Base-by-base conservation (phyloP, 257 asterid species). In the Fraxinus quadrangulata region DNA sequence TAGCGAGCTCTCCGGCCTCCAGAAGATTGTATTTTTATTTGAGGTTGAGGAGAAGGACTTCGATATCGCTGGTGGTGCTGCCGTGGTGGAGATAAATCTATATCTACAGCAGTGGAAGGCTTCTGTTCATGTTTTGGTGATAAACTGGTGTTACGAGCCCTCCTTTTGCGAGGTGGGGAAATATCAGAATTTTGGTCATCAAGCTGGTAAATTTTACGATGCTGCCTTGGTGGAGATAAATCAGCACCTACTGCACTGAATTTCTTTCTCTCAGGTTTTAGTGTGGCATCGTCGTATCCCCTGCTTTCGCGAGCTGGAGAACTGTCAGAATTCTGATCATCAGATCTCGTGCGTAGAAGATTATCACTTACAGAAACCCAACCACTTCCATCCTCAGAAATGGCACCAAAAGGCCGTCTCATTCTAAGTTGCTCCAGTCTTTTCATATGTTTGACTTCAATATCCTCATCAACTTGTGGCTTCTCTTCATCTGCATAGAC, bases 381-480 rank as follows among this genome's bases (percentile, higher is more conserved):
- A 71, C 99, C 99, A 87, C 98, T 93, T 81, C 97, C 98, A 86
- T 94, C 97, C 84, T 94, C 98, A 31, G 96, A 89, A 80, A 92
- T 86, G 75, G 84, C 81, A 63, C 97, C 98, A 75, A 78, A 86
- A 34, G 93, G 92, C 7, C 93, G 90, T 80, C 85, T 84, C 3
- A 87, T 61, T 61, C 81, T 84, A 51, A 92, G 82, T 76, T 82
- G 79, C 87, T 94, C 98, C 70, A 92, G 79, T 74, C 96, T 89
- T 81, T 84, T 94, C 96, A 94, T 84, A 42, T 91, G 93, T 76
- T 88, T 94, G 79, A 94, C 93, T 71, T 92, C 98, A 78, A 92
- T 83, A 84, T 89, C 97, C 84, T 89, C 98, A 70, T 94, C 84
- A 79, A 94, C 87, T 79, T 79, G 91, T 72, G 97, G 98, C 90